Conservation (phyloP, 768 basidiomycete genomes). For the Clathrus columnatus region DNA sequence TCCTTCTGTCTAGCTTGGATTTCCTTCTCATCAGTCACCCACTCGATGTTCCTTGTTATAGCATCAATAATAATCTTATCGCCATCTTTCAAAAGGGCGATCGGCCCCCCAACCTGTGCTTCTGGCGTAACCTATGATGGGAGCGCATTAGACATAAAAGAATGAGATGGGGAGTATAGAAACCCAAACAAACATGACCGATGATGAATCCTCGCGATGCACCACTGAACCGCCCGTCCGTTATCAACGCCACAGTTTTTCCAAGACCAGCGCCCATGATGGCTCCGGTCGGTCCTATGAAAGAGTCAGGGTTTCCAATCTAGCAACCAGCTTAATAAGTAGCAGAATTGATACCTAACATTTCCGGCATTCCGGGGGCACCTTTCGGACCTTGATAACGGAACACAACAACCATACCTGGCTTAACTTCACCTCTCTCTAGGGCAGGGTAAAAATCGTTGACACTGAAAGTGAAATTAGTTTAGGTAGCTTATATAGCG, state of each 20-base stretch:
- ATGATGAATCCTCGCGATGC: slow-evolving; percentile 64
- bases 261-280: slow-evolving; percentile 79
- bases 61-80: slow-evolving; percentile 72
- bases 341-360: slow-evolving; percentile 30
- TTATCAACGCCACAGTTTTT: slow-evolving; percentile 71
- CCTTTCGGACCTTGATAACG: slow-evolving; percentile 88
- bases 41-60: slow-evolving; percentile 53
- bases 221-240: slow-evolving; percentile 85
- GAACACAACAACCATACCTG: slow-evolving; percentile 72
- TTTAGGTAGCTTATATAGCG: not conserved
- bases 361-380: slow-evolving; percentile 89
- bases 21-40: slow-evolving; percentile 64
- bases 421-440: slow-evolving; percentile 62
- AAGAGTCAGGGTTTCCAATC: not conserved
- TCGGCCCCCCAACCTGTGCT: slow-evolving; percentile 76
- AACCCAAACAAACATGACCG: slow-evolving; percentile 20
- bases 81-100: slow-evolving; percentile 79
- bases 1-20: slow-evolving; percentile 47
- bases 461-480: slow-evolving; percentile 31
- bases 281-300: slow-evolving; percentile 67
- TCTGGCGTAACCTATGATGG: slow-evolving; percentile 51
- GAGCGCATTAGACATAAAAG: not conserved
- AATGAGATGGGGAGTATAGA: not conserved
- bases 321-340: slow-evolving; percentile 4
- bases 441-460: slow-evolving; percentile 68